Base-by-base conservation (phyloP, 176 grass and related monocot genomes). In the Cymbopogon citratus region DNA sequence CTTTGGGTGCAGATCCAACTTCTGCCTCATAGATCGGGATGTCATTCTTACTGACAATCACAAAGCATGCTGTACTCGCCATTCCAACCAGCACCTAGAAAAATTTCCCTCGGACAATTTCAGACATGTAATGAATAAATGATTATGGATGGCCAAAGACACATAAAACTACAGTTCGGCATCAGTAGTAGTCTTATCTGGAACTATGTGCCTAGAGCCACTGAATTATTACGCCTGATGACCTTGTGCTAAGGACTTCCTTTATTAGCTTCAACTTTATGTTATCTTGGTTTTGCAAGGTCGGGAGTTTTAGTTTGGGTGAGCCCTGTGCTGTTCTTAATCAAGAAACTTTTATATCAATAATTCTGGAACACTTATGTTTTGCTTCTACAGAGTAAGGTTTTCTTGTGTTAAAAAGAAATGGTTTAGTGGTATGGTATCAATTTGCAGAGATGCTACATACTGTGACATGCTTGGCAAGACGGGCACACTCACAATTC, bases 11-110 rank as follows among this genome's bases (percentile, higher is more conserved):
- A 0, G 91, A 91, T 73, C 91, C 91, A 61, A 97, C 82, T 88
- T 97, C 94, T 35, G 94, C 89, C 87, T 97, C 91, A 67, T 97
- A 97, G 31, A 97, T 94, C 9, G 94, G 91, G 64, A 94, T 94
- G 36, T 91, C 85, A 6, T 97, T 90, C 87, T 91, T 97, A 84
- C 91, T 90, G 34, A 97, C 94, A 80, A 94, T 94, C 63, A 91
- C 80, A 3, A 97, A 97, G 35, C 94, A 97, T 41, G 89, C 94
- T n/a, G 89, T 92, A 52, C 76, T 33, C 31, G 31, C 31, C 31
- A 33, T 33, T 33, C 3, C 31, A 33, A 33, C 31, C 70, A 66
- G 44, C 27, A 59, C 21, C 43, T 68, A 13, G 26, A 77, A 24
- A 65, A 33, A 3, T 51, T 79, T 39, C 14, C 15, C 76, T 49